Base-by-base conservation (phyloP, 78 protist species). In the Emiliania huxleyi region DNA sequence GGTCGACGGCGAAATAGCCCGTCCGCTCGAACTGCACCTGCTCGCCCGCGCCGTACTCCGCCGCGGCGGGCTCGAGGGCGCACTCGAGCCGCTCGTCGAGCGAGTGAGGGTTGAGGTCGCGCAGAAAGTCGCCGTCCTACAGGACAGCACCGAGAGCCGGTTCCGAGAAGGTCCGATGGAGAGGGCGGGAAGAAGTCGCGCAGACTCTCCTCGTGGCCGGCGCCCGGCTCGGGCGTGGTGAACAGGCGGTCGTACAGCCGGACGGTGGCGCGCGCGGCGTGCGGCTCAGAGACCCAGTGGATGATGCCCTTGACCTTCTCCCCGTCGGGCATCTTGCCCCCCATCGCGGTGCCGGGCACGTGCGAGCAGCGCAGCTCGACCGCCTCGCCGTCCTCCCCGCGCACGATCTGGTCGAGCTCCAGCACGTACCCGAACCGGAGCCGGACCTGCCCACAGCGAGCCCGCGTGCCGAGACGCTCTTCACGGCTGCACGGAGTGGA, bases 301-400 rank as follows among this genome's bases (percentile, higher is more conserved):
- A 90, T 48, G 48, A 90, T 75, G 49, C 93, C 93, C 87, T 90
- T 90, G 77, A 90, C 87, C 71, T 73, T 90, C 25, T 42, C 26
- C 52, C 49, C 55, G 38, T 69, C 91, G 25, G 29, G 42, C 40
- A 52, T 56, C 42, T 69, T 56, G 49, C 26, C 62, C 2, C 93
- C 93, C 35, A 23, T 45, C 26, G 46, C 25, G 19, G 93, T 90
- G 75, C 29, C 73, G 0, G 56, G 87, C 37, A 52, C 77, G 93
- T 90, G 77, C 46, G 93, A 55, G 87, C 85, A 69, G 21, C 55
- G 46, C 25, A 81, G 89, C 89, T 81, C 75, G 75, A 23, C 19
- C 38, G 69, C 92, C 23, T 75, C 1, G 46, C 93, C 93, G 77
- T 73, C 87, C 26, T 8, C 46, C 37, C 45, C 93, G 42, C 75